phyloP scores from a whole-genome alignment of 2,329 filamentous ascomycete species.

The Trichoderma sp. region DNA sequence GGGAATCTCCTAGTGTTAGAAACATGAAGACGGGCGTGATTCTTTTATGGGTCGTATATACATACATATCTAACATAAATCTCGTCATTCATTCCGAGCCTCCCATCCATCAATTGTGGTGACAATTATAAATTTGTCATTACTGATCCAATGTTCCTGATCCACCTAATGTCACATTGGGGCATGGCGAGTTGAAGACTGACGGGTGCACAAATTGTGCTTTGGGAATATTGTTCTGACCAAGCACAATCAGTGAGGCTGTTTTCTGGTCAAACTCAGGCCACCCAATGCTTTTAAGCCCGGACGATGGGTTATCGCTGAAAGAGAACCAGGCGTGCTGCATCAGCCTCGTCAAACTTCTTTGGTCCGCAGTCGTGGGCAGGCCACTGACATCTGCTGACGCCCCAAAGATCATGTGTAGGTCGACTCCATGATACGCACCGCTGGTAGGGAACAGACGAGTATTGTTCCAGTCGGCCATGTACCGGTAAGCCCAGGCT shows the following conservation, averaged over 20 bases:
- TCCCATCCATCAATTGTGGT: neutral
- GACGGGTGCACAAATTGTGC: slow-evolving; percentile 32
- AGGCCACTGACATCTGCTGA: slow-evolving; percentile 44
- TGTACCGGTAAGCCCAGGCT: slow-evolving; percentile 50
- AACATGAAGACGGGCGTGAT: neutral
- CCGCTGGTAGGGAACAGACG: slow-evolving; percentile 48
- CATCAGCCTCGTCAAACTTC: slow-evolving; percentile 40
- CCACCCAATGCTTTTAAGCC: slow-evolving; percentile 35
- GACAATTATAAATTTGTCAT: neutral
- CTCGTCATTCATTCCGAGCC: neutral
- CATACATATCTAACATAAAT: neutral
- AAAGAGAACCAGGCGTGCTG: slow-evolving; percentile 47
- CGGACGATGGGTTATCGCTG: slow-evolving; percentile 39
- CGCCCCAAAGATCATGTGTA: slow-evolving; percentile 51
- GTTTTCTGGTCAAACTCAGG: slow-evolving; percentile 29
- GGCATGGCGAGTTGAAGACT: slow-evolving; percentile 32
- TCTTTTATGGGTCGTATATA: neutral
- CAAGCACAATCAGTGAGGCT: slow-evolving; percentile 28
- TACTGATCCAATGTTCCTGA: slow-evolving; percentile 23
- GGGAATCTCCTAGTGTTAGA: neutral
- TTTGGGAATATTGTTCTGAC: slow-evolving; percentile 24
- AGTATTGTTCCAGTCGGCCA: slow-evolving; percentile 52
- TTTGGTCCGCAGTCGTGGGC: slow-evolving; percentile 35
- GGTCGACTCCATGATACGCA: slow-evolving; percentile 52
- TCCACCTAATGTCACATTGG: slow-evolving; percentile 31